Evolutionary conservation across 192 early-diverging fungal species (phyloP).

Genomic region (Endogone sp.): DNA sequence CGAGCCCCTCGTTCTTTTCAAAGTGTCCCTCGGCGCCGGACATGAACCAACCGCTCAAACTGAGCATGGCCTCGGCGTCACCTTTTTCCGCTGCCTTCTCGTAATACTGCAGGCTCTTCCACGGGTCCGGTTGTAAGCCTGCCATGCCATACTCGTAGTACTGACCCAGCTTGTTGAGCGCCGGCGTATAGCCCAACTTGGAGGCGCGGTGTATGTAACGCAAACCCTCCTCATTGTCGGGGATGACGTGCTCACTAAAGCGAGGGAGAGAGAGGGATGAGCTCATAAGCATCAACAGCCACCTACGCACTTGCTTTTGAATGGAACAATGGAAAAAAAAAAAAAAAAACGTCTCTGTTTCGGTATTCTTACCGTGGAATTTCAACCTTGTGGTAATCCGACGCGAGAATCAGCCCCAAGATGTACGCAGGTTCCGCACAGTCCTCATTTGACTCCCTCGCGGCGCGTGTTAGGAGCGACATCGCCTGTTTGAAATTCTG

Average conservation of each 20-base stretch:
- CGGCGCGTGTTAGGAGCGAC: conserved; percentile 76
- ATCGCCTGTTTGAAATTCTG: conserved; percentile 74
- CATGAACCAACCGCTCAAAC: conserved; percentile 81
- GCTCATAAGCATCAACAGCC: not conserved
- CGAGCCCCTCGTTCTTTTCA: conserved; percentile 62
- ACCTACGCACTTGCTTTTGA: not conserved
- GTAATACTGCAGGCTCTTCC: conserved; percentile 72
- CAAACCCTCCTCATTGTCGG: conserved; percentile 72
- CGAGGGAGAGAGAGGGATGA: not conserved
- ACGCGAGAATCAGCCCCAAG: conserved; percentile 73
- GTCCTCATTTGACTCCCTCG: conserved; percentile 64
- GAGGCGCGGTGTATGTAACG: conserved; percentile 73
- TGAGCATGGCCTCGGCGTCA: conserved; percentile 81
- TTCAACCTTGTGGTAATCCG: conserved; percentile 44
- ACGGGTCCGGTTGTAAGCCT: conserved; percentile 61
- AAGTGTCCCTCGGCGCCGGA: conserved; percentile 67
- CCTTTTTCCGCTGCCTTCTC: conserved; percentile 75
- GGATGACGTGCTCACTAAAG: conserved; percentile 53
- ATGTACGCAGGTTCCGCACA: conserved; percentile 79
- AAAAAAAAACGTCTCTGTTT: not conserved
- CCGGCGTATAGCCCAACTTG: conserved; percentile 62
- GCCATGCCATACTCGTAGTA: conserved; percentile 77
- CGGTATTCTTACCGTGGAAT: conserved; percentile 33
- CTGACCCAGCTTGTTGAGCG: conserved; percentile 76
- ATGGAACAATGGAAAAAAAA: no score